Conservation (phyloP, 805 yeast species). For the Debaryomyces hansenii region DNA sequence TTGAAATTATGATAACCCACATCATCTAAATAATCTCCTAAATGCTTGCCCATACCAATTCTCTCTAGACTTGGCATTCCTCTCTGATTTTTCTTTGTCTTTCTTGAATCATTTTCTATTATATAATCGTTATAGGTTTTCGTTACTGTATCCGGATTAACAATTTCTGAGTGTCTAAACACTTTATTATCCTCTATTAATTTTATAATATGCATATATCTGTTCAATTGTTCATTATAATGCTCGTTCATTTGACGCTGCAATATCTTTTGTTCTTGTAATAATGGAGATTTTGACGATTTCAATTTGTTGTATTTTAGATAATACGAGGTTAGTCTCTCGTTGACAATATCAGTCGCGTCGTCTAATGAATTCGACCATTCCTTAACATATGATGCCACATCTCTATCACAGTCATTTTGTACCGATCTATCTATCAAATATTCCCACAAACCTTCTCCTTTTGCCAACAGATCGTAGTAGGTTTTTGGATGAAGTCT, state of each 20-base stretch:
- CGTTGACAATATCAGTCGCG: conserved; percentile 8
- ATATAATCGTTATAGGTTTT: conserved; percentile 5
- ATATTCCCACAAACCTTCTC: conserved; percentile 39
- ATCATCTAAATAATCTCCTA: conserved; percentile 34
- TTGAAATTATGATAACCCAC: conserved; percentile 19
- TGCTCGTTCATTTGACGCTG: conserved; percentile 16
- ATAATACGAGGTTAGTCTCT: conserved; percentile 10
- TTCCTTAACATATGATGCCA: conserved; percentile 2
- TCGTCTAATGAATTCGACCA: conserved; percentile 12
- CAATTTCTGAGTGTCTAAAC: conserved; percentile 36
- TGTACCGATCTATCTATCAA: conserved; percentile 13
- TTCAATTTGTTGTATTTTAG: conserved; percentile 14
- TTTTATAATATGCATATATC: conserved; percentile 12
- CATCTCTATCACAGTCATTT: not conserved
- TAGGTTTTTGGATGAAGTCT: conserved; percentile 27
- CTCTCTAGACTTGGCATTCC: conserved; percentile 27
- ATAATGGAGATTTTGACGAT: conserved; percentile 7
- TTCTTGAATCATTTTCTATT: conserved; percentile 6
- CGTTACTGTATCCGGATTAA: conserved; percentile 11
- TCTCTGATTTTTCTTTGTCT: conserved; percentile 6
- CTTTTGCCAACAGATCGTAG: conserved; percentile 23
- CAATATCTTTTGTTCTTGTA: conserved; percentile 9
- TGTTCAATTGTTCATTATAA: conserved; percentile 11
- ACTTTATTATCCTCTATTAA: conserved; percentile 19
- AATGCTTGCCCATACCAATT: conserved; percentile 25